Evolutionary conservation across 2,329 filamentous ascomycete genomes (phyloP).

Genomic region (Cytospora piceae): DNA sequence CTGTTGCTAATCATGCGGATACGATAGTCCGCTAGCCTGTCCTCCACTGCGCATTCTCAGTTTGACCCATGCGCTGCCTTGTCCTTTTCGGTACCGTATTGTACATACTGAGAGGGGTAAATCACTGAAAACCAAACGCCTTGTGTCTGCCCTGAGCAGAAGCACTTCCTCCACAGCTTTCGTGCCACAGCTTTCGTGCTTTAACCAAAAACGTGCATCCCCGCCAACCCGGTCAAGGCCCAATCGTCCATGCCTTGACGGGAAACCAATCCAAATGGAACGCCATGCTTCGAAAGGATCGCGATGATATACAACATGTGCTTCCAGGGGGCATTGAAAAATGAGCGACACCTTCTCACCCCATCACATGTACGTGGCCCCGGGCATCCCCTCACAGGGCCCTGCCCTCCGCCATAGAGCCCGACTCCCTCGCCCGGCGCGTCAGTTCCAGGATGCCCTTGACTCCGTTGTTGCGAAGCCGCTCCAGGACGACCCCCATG

Average conservation of each 20-base stretch:
- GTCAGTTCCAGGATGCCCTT: constrained; percentile 62
- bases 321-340: neutral
- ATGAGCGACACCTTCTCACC: neutral
- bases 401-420: constrained; percentile 16
- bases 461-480: constrained; percentile 62
- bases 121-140: constrained; percentile 6
- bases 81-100: constrained; percentile 12
- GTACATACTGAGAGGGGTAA: constrained; percentile 26
- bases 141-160: constrained; percentile 3
- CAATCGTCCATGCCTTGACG: neutral
- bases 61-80: neutral
- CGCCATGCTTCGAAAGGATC: constrained; percentile 28
- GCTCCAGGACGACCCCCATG: constrained; percentile 80
- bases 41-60: neutral
- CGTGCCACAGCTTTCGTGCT: neutral
- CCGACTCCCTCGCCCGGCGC: constrained; percentile 46
- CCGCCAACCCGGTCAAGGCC: neutral
- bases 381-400: constrained; percentile 11
- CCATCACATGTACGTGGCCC: neutral
- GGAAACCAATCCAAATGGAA: constrained; percentile 20
- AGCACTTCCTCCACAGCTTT: constrained; percentile 9
- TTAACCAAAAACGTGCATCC: constrained; percentile 11
- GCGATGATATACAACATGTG: constrained; percentile 18
- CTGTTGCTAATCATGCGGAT: neutral
- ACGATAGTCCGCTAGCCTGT: neutral